phyloP scores from a whole-genome alignment of 1,284 basidiomycete genomes.

The Cerioporus squamosus region DNA sequence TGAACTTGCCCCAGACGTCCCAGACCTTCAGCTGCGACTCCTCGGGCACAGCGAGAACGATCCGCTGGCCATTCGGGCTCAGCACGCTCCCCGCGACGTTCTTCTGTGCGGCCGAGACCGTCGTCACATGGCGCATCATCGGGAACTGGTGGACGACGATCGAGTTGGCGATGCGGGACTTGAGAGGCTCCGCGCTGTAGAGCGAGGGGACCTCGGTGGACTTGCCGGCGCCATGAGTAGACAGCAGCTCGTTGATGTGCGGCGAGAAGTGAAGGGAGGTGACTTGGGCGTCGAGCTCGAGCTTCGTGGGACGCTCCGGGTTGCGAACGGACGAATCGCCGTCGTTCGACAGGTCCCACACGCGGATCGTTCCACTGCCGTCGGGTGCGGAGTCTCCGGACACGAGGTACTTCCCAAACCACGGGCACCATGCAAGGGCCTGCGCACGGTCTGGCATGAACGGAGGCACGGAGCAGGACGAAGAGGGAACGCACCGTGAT shows the following conservation, averaged over 20 bases:
- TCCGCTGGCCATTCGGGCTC: constrained; percentile 50
- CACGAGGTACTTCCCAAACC: constrained; percentile 84
- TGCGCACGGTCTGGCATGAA: constrained; percentile 34
- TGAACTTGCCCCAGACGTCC: constrained; percentile 59
- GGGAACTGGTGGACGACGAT: constrained; percentile 63
- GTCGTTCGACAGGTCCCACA: constrained; percentile 59
- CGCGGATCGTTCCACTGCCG: constrained; percentile 69
- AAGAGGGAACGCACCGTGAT: constrained; percentile 29
- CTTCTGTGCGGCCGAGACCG: constrained; percentile 44
- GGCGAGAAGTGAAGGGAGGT: constrained; percentile 86
- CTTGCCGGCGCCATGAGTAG: constrained; percentile 68
- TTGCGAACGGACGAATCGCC: constrained; percentile 53
- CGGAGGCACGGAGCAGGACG: background rate
- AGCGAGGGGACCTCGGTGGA: constrained; percentile 10
- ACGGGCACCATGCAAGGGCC: constrained; percentile 93
- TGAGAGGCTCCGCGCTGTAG: background rate
- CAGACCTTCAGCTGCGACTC: constrained; percentile 55
- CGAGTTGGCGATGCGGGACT: constrained; percentile 43
- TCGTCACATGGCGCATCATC: constrained; percentile 47
- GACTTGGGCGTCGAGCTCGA: constrained; percentile 71
- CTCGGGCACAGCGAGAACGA: constrained; percentile 51
- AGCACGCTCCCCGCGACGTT: constrained; percentile 50
- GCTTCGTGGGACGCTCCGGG: constrained; percentile 47
- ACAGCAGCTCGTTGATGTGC: constrained; percentile 88
- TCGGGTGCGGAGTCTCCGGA: constrained; percentile 79